Percentiles rank a stretch among this genome's conserved stretches.
These are phyloP conservation scores for Filobasidium wieringae DNA, from an alignment of 768 basidiomycete species.

Conservation along the genomic window DNA sequence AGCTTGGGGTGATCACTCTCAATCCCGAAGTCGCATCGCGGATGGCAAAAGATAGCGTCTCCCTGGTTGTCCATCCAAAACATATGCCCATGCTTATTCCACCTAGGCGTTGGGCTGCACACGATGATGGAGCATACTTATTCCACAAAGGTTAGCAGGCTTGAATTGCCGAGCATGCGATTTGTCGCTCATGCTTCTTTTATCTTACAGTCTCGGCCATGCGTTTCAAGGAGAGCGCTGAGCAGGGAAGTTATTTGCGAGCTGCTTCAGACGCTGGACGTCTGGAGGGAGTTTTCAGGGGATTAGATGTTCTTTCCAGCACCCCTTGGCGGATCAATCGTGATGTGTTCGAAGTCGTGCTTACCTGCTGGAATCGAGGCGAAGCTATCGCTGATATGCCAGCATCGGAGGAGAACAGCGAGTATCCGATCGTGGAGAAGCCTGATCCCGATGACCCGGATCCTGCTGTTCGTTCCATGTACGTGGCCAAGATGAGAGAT, in stretches of 20 bases:
- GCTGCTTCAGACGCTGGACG: constrained; percentile 62
- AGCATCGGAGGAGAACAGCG: constrained; percentile 48
- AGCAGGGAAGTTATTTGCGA: constrained; percentile 67
- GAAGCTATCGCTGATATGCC: constrained; percentile 73
- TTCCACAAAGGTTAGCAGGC: constrained; percentile 54
- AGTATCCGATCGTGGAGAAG: constrained; percentile 44
- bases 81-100: constrained; percentile 91
- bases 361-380: constrained; percentile 77
- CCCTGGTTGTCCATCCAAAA: constrained; percentile 70
- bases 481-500: constrained; percentile 48
- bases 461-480: constrained; percentile 49
- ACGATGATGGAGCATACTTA: constrained; percentile 71
- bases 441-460: constrained; percentile 47
- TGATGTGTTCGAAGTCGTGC: constrained; percentile 58
- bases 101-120: constrained; percentile 72
- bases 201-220: constrained; percentile 55
- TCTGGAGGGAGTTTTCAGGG: constrained; percentile 73
- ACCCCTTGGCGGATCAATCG: constrained; percentile 87
- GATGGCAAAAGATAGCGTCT: constrained; percentile 60
- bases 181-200: neutral
- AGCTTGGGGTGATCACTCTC: constrained; percentile 79
- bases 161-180: constrained; percentile 13
- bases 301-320: constrained; percentile 74
- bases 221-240: constrained; percentile 82
- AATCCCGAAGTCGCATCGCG: constrained; percentile 69